Conservation (phyloP, 2,329 filamentous ascomycete genomes). For the Ceratocystis destructans region DNA sequence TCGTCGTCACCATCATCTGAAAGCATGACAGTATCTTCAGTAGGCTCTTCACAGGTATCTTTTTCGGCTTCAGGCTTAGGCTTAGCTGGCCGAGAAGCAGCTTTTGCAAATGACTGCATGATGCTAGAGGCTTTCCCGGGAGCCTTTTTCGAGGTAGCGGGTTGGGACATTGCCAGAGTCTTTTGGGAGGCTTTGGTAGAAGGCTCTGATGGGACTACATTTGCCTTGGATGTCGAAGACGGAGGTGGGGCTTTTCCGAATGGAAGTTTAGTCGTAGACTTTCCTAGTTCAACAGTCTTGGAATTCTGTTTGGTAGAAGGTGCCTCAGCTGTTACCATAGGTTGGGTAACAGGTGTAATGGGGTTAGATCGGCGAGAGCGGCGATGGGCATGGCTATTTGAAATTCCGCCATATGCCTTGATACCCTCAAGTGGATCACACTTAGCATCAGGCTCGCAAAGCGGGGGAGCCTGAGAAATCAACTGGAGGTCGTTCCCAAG, state of each 20-base stretch:
- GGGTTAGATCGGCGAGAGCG: background rate
- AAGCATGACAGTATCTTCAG: conserved; percentile 24
- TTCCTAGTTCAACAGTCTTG: conserved; percentile 3
- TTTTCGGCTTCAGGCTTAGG: conserved; percentile 33
- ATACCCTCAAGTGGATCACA: conserved; percentile 10
- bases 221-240: background rate
- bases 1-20: conserved; percentile 32
- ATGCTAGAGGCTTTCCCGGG: conserved; percentile 39
- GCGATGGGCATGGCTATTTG: conserved; percentile 9
- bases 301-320: background rate
- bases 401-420: conserved; percentile 12
- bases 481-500: conserved; percentile 36
- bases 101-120: conserved; percentile 68
- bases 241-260: conserved; percentile 3
- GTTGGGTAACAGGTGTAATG: background rate
- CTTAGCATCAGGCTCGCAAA: background rate
- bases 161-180: background rate
- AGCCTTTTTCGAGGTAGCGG: background rate
- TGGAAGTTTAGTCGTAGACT: conserved; percentile 1
- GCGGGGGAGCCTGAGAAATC: conserved; percentile 7
- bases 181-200: background rate
- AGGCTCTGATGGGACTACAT: background rate
- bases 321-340: background rate
- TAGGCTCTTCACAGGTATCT: conserved; percentile 19
- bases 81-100: conserved; percentile 30